Base-by-base conservation (phyloP, 2,329 filamentous ascomycete species). In the Monilinia aucupariae region DNA sequence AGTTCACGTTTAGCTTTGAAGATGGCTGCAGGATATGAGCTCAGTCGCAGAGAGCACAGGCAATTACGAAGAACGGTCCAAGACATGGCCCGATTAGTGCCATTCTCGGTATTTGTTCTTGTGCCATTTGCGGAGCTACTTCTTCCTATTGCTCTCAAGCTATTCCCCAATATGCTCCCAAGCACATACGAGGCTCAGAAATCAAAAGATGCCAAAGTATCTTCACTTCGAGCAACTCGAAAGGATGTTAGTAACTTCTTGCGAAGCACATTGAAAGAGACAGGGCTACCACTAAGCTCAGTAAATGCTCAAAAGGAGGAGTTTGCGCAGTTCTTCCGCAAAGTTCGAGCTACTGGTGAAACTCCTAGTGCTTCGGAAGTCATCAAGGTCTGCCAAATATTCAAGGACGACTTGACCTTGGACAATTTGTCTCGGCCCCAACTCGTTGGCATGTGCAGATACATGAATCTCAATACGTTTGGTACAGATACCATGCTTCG, bases 321-420 rank as follows among this genome's bases (percentile, higher is more conserved):
- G 75, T 99, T 99, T 71, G 84, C 89, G 65, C 91, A 93, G 72
- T 99, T 99, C 79, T 99, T 99, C 87, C 89, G 91, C 75, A 99
- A 99, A 81, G 85, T 97, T 66, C 84, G 94, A 61, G 87, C 91
- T 22, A 97, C 93, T 0, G 94, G 93, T 67, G 93, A 97, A 79
- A 82, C 88, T 52, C 94, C 94, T 0, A 94, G 90, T 5, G 84
- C 87, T 61, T 84, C 92, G 68, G 94, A 99, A 74, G 91, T 99
- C 67, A 96, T 99, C 81, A 96, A 94, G 78, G 93, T 99, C 67
- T 97, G 94, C 86, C 96, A 97, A 82, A 89, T 96, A 68, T 99
- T 99, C 85, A 96, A 94, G 76, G 94, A 99, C 74, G 94, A 99
- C 76, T 75, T 99, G 71, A 99, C 94, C 0, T 82, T 99, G 39